Base-by-base conservation (phyloP, 176 grass and related monocot genomes). In the Oryza glumipatula region DNA sequence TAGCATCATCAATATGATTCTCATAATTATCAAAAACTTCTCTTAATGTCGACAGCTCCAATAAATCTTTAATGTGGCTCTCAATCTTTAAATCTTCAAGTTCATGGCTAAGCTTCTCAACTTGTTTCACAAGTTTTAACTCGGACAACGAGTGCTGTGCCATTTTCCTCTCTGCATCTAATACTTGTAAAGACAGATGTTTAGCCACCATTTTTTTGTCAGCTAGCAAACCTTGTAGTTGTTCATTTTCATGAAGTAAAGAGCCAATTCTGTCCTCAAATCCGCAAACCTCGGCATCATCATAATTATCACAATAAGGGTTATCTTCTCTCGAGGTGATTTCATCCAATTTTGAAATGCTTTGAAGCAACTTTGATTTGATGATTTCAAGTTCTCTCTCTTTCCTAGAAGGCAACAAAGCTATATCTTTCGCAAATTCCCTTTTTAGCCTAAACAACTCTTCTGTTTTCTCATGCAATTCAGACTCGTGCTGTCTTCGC, bases 401-500 rank as follows among this genome's bases (percentile, higher is more conserved):
- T 80, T 88, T 98, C 84, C 84, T 86, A 26, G 87, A 67, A 73
- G 86, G 92, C 67, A 74, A 41, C 7, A 68, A 83, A 74, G 86
- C 81, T 72, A 74, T 93, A 26, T 85, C 91, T 33, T 90, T 98
- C 7, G 89, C 83, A 8, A 87, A 80, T 60, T 95, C 86, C 68
- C 96, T 86, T 79, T 98, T 98, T 21, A 98, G 64, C 83, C 84
- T 92, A 79, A 98, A 98, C 32, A 98, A 70, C 68, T 98, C 91
- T 49, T 98, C 96, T 2, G 91, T 98, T 84, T 89, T 95, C 72
- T 89, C 81, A 3, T 90, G 89, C 45, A 95, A 69, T 8, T 88
- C 85, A 1, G 63, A 81, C 4, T 98, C 96, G 9, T 94, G 80
- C 17, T 92, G 67, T 77, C 96, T 89, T 56, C 88, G 78, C 70